Evolutionary conservation across 73 alveolate genomes (phyloP), one percentile per base, ranked within the genome.

Genomic region (Diophrys sp.): DNA sequence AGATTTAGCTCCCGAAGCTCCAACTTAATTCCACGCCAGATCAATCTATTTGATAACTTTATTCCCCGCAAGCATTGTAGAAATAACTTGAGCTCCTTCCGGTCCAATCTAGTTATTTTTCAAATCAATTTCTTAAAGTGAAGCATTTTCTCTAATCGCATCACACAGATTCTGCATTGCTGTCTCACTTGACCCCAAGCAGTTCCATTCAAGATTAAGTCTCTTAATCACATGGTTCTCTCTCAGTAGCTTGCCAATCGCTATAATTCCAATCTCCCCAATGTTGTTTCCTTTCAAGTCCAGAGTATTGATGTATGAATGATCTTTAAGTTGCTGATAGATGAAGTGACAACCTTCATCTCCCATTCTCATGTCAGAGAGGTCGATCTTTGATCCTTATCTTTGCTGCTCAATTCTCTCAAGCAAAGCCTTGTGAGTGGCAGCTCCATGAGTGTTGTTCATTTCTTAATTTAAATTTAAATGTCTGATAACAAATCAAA

Each of bases 11-110:
- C 91, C 91, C 26, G 24, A 62, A 27, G 29, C 32, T 14, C 91
- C 91, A 0, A 83, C 27, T 0, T 83, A 82, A 56, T 83, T 83
- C 87, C 91, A 83, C 54, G 56, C 31, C 18, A 83, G 74, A 70
- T 83, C 91, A 2, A 83, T 0, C 31, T 53, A 23, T 33, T 53
- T 73, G 18, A 83, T 8, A 29, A 56, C 57, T 29, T 57, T 66
- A 54, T 83, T 83, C n/a, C 54, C 33, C 33, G 29, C 57, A 1
- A 83, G 2, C 26, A 83, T 54, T 29, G 79, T 76, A 23, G 87
- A 84, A 28, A 83, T 1, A 55, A 34, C 8, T 25, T 26, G 18
- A n/a, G 91, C 91, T 14, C 83, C 54, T 14, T 80, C 70, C 1
- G 71, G 56, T 23, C 80, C 69, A 27, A 83, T 83, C 54, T 53